phyloP scores from a whole-genome alignment of 306 rosid genomes.

The Quercus wislizeni region DNA sequence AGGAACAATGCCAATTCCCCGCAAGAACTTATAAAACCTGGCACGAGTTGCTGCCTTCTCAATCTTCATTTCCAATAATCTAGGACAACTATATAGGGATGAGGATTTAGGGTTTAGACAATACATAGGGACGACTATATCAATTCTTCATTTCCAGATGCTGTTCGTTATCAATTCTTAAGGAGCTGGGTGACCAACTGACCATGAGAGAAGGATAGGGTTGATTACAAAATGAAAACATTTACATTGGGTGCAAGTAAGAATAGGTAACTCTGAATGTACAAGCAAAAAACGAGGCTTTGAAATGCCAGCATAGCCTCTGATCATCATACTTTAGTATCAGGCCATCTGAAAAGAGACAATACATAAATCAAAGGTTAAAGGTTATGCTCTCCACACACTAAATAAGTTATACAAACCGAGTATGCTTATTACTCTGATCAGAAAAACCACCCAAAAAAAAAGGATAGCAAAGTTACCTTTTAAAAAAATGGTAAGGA shows the following conservation, averaged over 20 bases:
- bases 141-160: constrained; percentile 62
- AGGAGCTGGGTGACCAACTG: too few relatives aligned
- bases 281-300: constrained; percentile 54
- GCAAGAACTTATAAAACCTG: constrained; percentile 67
- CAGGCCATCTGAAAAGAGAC: constrained; percentile 43
- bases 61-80: constrained; percentile 78
- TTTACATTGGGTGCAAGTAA: constrained; percentile 27
- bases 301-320: constrained; percentile 44
- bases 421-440: neutral
- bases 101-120: constrained; percentile 21
- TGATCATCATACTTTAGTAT: constrained; percentile 43
- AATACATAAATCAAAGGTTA: neutral
- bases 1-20: constrained; percentile 73
- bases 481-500: neutral
- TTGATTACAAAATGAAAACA: too few relatives aligned
- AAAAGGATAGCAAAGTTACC: too few relatives aligned
- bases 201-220: too few relatives aligned
- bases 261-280: constrained; percentile 54
- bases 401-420: neutral
- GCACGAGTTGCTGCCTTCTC: constrained; percentile 54
- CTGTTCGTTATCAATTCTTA: constrained; percentile 11
- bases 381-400: neutral
- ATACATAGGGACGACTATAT: too few relatives aligned
- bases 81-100: constrained; percentile 65
- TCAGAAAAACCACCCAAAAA: neutral